These are phyloP conservation scores for Primulina huaijiensis DNA, from an alignment of 257 asterid species.

Conservation along the genomic window DNA sequence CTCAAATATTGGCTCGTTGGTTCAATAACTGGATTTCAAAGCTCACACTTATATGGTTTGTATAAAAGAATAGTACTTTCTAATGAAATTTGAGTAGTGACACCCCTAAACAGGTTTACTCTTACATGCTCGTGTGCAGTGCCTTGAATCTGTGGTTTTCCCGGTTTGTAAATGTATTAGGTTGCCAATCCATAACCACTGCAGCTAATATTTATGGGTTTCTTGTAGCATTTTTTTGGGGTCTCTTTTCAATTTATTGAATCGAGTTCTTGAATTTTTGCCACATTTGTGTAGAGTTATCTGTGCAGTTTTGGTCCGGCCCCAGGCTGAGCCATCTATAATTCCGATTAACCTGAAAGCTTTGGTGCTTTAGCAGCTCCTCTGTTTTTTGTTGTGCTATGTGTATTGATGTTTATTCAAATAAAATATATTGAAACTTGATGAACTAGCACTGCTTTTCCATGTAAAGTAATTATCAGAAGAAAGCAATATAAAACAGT, in stretches of 20 bases:
- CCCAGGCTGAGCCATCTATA: not conserved
- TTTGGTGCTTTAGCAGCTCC: not conserved
- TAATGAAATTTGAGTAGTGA: conserved; percentile 14
- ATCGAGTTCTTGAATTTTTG: not conserved
- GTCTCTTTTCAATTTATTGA: not conserved
- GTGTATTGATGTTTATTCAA: not conserved
- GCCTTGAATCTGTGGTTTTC: not conserved
- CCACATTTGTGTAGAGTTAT: not conserved
- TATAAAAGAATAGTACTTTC: not conserved
- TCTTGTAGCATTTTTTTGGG: not conserved
- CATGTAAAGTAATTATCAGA: not conserved
- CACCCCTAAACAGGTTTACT: too few species aligned
- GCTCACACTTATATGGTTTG: conserved; percentile 60
- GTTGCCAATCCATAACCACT: not conserved
- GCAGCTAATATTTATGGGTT: not conserved
- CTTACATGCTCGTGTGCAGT: not conserved
- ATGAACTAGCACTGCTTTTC: not conserved
- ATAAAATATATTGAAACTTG: not conserved
- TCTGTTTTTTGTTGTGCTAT: not conserved
- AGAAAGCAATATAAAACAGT: not conserved
- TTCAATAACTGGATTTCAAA: conserved; percentile 46
- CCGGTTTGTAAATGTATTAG: not conserved
- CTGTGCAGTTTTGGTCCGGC: not conserved
- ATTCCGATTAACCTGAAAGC: not conserved
- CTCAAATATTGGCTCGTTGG: conserved; percentile 56